Percentiles rank a stretch among this genome's conserved stretches.
Evolutionary conservation across 2,329 filamentous ascomycete species (phyloP).

Genomic region (Hymenoscyphus salicellus): DNA sequence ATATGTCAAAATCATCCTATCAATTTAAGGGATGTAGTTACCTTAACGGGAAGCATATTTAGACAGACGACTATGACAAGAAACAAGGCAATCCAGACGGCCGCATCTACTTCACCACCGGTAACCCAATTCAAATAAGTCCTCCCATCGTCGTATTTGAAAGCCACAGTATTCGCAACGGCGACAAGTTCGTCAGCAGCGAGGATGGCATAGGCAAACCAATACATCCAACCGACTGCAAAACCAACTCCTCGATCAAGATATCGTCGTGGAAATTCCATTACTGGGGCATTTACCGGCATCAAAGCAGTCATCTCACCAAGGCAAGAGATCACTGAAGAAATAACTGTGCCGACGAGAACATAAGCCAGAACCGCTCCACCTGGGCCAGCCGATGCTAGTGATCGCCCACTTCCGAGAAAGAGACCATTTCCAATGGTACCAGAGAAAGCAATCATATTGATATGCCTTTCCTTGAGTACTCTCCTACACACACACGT

Average conservation of each 20-base stretch:
- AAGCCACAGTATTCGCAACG: constrained; percentile 38
- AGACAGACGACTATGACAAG: constrained; percentile 37
- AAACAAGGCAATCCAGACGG: constrained; percentile 41
- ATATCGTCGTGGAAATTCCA: constrained; percentile 41
- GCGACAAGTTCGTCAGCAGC: constrained; percentile 40
- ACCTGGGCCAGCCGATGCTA: constrained; percentile 42
- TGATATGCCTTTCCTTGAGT: constrained; percentile 42
- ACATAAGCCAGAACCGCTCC: constrained; percentile 42
- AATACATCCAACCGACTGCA: constrained; percentile 42
- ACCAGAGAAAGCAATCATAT: constrained; percentile 47
- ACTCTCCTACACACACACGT: constrained; percentile 37
- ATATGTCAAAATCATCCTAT: background rate
- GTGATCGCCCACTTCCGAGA: constrained; percentile 40
- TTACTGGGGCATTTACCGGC: constrained; percentile 41
- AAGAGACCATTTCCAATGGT: constrained; percentile 37
- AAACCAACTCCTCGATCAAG: constrained; percentile 40
- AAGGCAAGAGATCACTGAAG: constrained; percentile 43
- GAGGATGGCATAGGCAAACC: constrained; percentile 40
- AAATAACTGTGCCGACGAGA: constrained; percentile 44
- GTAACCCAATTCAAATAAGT: constrained; percentile 37
- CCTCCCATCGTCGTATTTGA: constrained; percentile 39
- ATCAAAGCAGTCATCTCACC: constrained; percentile 42
- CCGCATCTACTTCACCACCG: constrained; percentile 38
- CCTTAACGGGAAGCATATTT: constrained; percentile 41
- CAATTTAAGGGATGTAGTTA: constrained; percentile 18